Evolutionary conservation across 768 basidiomycete genomes (phyloP).

Genomic region (Podaxis mareebaensis): DNA sequence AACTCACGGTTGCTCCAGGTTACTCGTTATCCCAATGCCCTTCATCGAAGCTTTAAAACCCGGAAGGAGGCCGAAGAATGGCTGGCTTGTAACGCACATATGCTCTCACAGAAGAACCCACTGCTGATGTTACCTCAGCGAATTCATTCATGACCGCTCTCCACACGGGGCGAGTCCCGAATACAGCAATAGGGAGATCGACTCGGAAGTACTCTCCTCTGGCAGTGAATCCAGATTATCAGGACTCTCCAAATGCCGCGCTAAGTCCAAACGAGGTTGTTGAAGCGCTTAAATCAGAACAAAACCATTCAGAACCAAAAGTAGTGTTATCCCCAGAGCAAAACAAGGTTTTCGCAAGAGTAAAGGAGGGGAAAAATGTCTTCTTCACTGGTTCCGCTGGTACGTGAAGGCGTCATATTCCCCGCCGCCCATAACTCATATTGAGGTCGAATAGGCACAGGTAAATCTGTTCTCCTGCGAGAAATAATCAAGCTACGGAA

Average conservation of each 20-base stretch:
- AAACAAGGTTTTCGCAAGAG: slow-evolving; percentile 44
- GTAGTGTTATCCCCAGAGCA: slow-evolving; percentile 56
- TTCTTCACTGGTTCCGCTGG: slow-evolving; percentile 91
- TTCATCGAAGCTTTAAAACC: slow-evolving; percentile 53
- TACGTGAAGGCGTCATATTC: slow-evolving; percentile 24
- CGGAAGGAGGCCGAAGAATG: slow-evolving; percentile 50
- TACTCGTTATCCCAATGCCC: slow-evolving; percentile 49
- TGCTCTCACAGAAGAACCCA: neutral
- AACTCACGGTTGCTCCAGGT: slow-evolving; percentile 35
- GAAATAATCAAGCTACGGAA: slow-evolving; percentile 62
- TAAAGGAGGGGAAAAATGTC: slow-evolving; percentile 62
- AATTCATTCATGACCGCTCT: slow-evolving; percentile 3
- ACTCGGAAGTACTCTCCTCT: too few species aligned
- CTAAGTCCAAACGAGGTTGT: too few species aligned
- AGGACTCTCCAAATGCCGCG: neutral
- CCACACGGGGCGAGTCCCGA: neutral
- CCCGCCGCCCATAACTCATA: neutral
- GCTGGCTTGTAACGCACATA: slow-evolving; percentile 33
- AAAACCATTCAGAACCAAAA: slow-evolving; percentile 13
- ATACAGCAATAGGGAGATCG: neutral
- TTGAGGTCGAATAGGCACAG: slow-evolving; percentile 52
- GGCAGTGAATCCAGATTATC: neutral
- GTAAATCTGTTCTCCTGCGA: slow-evolving; percentile 80
- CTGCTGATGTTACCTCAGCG: neutral
- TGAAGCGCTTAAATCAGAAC: neutral